Base-by-base conservation (phyloP, 371 early-diverging fungal species). In the Lichtheimia corymbifera region DNA sequence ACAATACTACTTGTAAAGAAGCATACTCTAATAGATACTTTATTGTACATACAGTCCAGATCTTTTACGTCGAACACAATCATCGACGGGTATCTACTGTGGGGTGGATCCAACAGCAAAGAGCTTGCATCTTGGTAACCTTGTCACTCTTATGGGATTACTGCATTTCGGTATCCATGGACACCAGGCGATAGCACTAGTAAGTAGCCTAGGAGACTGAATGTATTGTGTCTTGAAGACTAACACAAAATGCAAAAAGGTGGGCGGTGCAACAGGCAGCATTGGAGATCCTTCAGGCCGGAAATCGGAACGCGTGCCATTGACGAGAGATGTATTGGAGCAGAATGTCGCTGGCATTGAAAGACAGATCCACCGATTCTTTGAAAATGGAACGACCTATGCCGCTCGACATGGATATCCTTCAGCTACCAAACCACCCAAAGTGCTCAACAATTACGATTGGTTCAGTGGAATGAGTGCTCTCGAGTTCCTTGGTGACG, bases 71-170 rank as follows among this genome's bases (percentile, higher is more conserved):
- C 78, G 71, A 43, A 81, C 81, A 27, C 67, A 83, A 5, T 62
- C 69, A 17, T 77, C 83, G 6, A 83, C 85, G 2, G 69, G 86
- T 0, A 81, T 95, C 25, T 97, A 97, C 70, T 89, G 89, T 66
- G 97, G 97, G 35, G 90, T 97, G n/a, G 97, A 97, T 72, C 97
- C 97, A 6, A 97, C 96, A 0, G 97, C 97, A n/a, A 67, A 72
- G 27, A 91, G 91, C 63, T 79, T 96, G 28, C 97, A 97, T 66
- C 75, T 95, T 15, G 97, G 97, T 22, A 97, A 97, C 71, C 80
- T 97, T 44, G 82, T 95, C 1, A 83, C 90, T 4, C 71, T 97
- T n/a, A 88, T 93, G 72, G 89, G 90, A 1, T 70, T 95, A 55
- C 74, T 96, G 14, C 94, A 93, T 73, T 95, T 96, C 62, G 88